These are phyloP conservation scores for Marchantia paleacea DNA, from an alignment of 225 moss, liverwort and hornwort species.

Conservation along the genomic window DNA sequence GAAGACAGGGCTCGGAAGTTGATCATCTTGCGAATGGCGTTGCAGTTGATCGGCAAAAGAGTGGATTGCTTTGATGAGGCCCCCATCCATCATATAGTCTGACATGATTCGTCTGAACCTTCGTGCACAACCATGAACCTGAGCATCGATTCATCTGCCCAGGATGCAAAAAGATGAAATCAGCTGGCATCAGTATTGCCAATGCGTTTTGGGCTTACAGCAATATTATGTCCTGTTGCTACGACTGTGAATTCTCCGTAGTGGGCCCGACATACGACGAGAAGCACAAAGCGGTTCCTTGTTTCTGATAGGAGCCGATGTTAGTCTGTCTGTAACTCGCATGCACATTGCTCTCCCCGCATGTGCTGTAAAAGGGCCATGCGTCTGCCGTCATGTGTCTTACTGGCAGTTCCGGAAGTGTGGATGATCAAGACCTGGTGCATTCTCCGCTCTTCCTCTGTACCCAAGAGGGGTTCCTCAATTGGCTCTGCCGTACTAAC, in stretches of 20 bases:
- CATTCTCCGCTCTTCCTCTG: constrained; percentile 19
- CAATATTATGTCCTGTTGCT: background rate
- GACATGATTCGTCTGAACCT: background rate
- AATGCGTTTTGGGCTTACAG: background rate
- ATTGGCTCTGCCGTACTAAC: background rate
- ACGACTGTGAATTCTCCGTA: background rate
- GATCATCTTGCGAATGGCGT: background rate
- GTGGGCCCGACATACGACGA: background rate
- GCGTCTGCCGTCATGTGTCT: constrained; percentile 34
- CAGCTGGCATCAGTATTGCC: background rate
- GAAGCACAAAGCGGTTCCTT: background rate
- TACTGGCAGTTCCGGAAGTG: constrained; percentile 18
- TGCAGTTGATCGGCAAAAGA: background rate
- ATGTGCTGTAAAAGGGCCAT: background rate
- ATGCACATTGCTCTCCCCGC: constrained; percentile 3
- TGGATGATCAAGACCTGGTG: constrained; percentile 27
- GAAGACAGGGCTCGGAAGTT: background rate
- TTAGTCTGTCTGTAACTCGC: constrained; percentile 1
- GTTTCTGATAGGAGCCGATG: background rate
- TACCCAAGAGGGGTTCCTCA: background rate
- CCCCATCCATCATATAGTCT: background rate
- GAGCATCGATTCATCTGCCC: background rate
- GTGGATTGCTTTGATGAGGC: background rate
- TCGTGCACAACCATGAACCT: background rate
- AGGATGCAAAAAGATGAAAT: background rate